Evolutionary conservation across 2,329 filamentous ascomycete genomes (phyloP).

Genomic region (Fusarium decemcellulare): DNA sequence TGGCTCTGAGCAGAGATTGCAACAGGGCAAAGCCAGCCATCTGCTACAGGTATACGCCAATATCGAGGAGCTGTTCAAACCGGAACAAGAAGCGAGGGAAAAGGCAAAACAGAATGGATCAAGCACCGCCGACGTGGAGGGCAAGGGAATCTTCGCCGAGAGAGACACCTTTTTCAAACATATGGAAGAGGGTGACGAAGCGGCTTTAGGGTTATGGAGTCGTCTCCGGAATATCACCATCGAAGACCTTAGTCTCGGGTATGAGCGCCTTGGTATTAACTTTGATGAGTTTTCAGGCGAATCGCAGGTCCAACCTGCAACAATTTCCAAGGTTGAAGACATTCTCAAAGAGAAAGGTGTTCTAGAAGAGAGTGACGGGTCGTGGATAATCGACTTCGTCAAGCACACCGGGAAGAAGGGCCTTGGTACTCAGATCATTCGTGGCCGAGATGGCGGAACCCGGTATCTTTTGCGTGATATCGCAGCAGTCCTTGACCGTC

Average conservation of each 20-base stretch:
- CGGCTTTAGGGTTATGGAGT: constrained; percentile 65
- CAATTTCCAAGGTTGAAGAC: constrained; percentile 71
- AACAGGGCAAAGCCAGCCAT: constrained; percentile 74
- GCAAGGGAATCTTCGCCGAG: constrained; percentile 57
- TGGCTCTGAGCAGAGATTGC: constrained; percentile 73
- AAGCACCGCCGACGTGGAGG: constrained; percentile 44
- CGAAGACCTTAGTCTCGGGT: constrained; percentile 64
- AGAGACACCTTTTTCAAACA: constrained; percentile 70
- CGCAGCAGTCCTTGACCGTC: constrained; percentile 74
- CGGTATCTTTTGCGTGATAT: constrained; percentile 78
- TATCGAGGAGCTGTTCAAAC: constrained; percentile 72
- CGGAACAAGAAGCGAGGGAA: constrained; percentile 73
- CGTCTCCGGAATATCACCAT: constrained; percentile 68
- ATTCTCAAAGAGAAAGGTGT: constrained; percentile 71
- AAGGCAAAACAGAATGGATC: constrained; percentile 59
- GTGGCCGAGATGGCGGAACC: constrained; percentile 63
- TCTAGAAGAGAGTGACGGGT: constrained; percentile 74
- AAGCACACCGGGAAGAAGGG: constrained; percentile 79
- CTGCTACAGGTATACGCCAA: constrained; percentile 77
- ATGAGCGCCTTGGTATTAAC: constrained; percentile 66
- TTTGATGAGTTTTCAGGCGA: constrained; percentile 76
- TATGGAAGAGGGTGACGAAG: constrained; percentile 68
- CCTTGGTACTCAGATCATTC: constrained; percentile 75
- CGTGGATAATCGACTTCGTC: constrained; percentile 76
- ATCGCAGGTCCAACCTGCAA: constrained; percentile 65